A percentile compares a stretch with the other conserved stretches of the same genome.
Conservation (phyloP, 441 rosid species). For the Corymbia citriodora region DNA sequence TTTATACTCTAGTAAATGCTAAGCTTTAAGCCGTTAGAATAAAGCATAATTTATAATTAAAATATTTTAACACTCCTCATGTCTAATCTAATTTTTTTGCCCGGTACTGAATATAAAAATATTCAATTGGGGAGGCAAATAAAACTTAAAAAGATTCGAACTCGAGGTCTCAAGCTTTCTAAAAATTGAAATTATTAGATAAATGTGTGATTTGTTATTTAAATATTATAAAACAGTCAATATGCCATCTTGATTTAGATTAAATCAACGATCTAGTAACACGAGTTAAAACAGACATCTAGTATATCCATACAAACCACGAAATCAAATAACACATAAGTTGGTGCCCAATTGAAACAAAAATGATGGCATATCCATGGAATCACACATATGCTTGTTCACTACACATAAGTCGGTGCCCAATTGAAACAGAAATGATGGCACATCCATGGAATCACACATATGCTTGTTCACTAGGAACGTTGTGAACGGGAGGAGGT, state of each 20-base stretch:
- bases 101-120: too few relatives aligned
- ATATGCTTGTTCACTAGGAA: background rate
- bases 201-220: too few relatives aligned
- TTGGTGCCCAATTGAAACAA: background rate
- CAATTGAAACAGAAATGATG: background rate
- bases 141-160: too few relatives aligned
- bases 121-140: too few relatives aligned
- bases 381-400: background rate
- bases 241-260: background rate
- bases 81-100: too few relatives aligned
- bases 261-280: background rate
- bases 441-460: background rate
- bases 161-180: too few relatives aligned
- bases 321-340: background rate
- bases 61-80: too few relatives aligned
- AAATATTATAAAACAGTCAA: fast-evolving
- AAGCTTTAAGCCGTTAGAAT: too few relatives aligned
- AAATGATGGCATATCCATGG: background rate
- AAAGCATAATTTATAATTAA: too few relatives aligned
- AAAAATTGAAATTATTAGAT: fast-evolving
- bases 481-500: background rate
- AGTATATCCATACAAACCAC: background rate
- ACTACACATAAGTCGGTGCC: background rate
- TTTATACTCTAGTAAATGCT: too few relatives aligned
- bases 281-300: fast-evolving